Base-by-base conservation (phyloP, 177 flowering plant species). In the Tripterygium wilfordii region DNA sequence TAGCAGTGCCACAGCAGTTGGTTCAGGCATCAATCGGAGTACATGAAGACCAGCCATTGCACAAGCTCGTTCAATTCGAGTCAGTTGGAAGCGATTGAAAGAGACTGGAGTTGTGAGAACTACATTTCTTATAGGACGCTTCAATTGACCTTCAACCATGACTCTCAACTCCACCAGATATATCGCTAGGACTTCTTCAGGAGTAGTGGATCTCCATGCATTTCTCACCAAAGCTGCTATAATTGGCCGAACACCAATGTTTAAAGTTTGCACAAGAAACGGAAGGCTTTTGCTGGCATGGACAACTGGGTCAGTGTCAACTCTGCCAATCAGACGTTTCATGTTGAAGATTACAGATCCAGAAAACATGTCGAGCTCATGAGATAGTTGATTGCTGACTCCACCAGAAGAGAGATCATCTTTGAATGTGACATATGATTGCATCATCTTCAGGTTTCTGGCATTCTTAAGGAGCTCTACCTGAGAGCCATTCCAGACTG, bases 41-140 rank as follows among this genome's bases (percentile, higher is more conserved):
- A 80, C 90, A 51, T 74, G 88, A 36, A 91, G 75, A 7, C 96
- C 90, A 15, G 96, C 96, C 90, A 83, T 85, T 13, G 98, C 95
- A 69, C 98, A 91, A 4, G 92, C 92, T 29, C 98, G 68, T 58
- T 85, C 95, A 16, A 91, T 65, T 37, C 96, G 71, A 0, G 85
- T 78, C 35, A 79, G 66, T 41, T 91, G 98, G 58, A 91, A 91
- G 36, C 92, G 72, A 54, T 79, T 88, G 53, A 91, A 91, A 25
- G 96, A 74, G 16, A 76, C 98, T 9, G 98, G 98, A 49, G 82
- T 31, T 0, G 92, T 79, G 16, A 91, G 62, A 17, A 91, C 90
- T 37, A 77, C 88, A 57, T 80, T 74, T 16, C 81, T 71, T n/a
- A 91, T 66, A 0, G 79, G 49, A 5, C 75, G 68, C 58, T 71